These are phyloP conservation scores for Rheum nobile DNA, from an alignment of 148 eudicot species.

Conservation along the genomic window DNA sequence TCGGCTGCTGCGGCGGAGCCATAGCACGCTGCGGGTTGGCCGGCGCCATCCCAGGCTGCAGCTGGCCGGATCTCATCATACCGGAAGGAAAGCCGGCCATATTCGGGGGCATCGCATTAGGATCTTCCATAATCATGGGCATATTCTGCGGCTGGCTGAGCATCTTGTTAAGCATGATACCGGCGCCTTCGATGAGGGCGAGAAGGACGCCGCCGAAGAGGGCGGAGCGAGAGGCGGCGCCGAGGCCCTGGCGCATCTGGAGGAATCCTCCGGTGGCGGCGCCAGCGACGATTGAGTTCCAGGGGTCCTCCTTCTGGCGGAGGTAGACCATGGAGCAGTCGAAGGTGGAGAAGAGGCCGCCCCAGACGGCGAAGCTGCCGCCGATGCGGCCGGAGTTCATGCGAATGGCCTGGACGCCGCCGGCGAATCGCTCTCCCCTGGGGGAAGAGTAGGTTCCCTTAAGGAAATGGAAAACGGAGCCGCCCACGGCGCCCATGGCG, in stretches of 20 bases:
- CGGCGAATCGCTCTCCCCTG: conserved; percentile 33
- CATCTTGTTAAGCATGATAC: conserved; percentile 41
- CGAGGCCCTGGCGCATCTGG: conserved; percentile 38
- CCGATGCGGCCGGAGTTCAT: conserved; percentile 57
- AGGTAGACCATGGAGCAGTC: conserved; percentile 52
- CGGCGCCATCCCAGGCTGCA: not conserved
- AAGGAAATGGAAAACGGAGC: conserved; percentile 52
- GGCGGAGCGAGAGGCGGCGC: conserved; percentile 30
- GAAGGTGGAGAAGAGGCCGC: conserved; percentile 55
- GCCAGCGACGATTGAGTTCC: conserved; percentile 78
- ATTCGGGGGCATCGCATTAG: conserved; percentile 10
- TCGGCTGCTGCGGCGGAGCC: too few species aligned
- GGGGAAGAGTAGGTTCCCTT: conserved; percentile 47
- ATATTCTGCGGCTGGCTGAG: conserved; percentile 23
- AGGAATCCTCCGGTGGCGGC: conserved; percentile 64
- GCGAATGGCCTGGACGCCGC: conserved; percentile 36
- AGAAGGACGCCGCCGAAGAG: conserved; percentile 34
- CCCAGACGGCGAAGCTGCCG: conserved; percentile 69
- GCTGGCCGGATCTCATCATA: conserved; percentile 3
- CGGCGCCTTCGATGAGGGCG: conserved; percentile 56
- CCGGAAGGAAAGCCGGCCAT: conserved; percentile 13
- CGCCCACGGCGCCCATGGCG: conserved; percentile 59
- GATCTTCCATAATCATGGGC: conserved; percentile 25
- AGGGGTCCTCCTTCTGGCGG: conserved; percentile 71
- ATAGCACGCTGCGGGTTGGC: too few species aligned